Conservation (phyloP, 805 yeast species). For the Huiozyma sinensis region DNA sequence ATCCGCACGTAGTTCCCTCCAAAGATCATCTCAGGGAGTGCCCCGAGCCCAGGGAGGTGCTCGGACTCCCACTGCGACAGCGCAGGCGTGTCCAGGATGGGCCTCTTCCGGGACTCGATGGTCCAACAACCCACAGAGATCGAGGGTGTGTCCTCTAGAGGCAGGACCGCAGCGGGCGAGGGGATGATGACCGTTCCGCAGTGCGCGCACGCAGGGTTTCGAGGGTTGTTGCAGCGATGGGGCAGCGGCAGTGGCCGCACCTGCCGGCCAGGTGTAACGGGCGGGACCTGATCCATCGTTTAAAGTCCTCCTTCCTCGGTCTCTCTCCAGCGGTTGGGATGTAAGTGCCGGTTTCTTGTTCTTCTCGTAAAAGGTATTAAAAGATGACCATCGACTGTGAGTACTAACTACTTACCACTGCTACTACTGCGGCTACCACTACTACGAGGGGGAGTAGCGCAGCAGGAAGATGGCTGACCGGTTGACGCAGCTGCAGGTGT, state of each 20-base stretch:
- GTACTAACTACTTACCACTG: too few species aligned
- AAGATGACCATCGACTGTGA: too few species aligned
- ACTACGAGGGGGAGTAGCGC: neutral
- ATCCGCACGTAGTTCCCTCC: conserved; percentile 66
- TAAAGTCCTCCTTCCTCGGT: conserved; percentile 39
- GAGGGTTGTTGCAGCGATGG: conserved; percentile 20
- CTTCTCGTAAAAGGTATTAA: too few species aligned
- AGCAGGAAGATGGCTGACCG: conserved; percentile 58
- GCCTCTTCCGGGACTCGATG: conserved; percentile 58
- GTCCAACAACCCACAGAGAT: conserved; percentile 65
- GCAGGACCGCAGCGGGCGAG: conserved; percentile 56
- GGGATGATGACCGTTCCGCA: conserved; percentile 76
- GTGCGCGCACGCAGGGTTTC: conserved; percentile 42
- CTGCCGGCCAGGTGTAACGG: neutral
- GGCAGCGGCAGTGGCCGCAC: conserved; percentile 1
- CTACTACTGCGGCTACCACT: too few species aligned
- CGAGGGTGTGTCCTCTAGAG: conserved; percentile 57
- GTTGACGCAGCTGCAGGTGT: conserved; percentile 78
- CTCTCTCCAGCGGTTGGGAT: conserved; percentile 50
- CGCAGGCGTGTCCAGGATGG: conserved; percentile 66
- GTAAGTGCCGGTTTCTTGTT: conserved; percentile 25
- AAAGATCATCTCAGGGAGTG: conserved; percentile 96
- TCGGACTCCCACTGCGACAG: conserved; percentile 54
- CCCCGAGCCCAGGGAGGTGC: conserved; percentile 45
- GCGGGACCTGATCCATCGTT: conserved; percentile 26